Base-by-base conservation (phyloP, 164 flowering plant genomes). In the Aristolochia contorta region DNA sequence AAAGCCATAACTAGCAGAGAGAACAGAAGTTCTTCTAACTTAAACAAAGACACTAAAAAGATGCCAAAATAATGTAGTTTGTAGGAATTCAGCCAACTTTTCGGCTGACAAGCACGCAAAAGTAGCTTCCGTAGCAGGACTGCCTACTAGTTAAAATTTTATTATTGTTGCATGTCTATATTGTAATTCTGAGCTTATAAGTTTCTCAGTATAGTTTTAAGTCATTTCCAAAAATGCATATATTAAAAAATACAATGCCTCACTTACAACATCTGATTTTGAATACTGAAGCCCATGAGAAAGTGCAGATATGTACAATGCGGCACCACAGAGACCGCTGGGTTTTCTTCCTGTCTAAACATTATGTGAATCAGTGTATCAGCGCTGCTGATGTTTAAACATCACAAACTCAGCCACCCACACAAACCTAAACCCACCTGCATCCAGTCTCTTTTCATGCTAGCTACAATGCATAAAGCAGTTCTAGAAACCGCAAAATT, bases 361-460 rank as follows among this genome's bases (percentile, higher is more conserved):
- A 58, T 41, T 20, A 10, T 1, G 30, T 9, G 19, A 16, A 53
- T 9, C 19, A 58, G 27, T 48, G 54, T 48, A 22, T 37, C 43
- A 37, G 43, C 0, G 43, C 12, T 37, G 43, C 12, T 37, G 43
- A 37, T 4, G 43, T 37, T 37, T 10, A 37, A 7, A 37, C 9
- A 37, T 37, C 43, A 37, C 43, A 37, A 37, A 37, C 43, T 37
- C 43, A 4, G 1, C 43, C 43, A 37, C 10, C 43, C 43, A 37
- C 7, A 37, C 45, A 46, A 61, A 37, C 4, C 21, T 37, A 24
- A 46, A 4, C 24, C 67, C 33, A 90, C 97, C 91, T 89, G 96
- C 79, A 93, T 83, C 98, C 98, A 93, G 54, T 93, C 91, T 52
- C 91, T 77, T 63, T 89, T 93, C 98, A 93, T 93, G 78, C 92